phyloP scores from a whole-genome alignment of 305 asterid species.

The Caryopteris hybrid region DNA sequence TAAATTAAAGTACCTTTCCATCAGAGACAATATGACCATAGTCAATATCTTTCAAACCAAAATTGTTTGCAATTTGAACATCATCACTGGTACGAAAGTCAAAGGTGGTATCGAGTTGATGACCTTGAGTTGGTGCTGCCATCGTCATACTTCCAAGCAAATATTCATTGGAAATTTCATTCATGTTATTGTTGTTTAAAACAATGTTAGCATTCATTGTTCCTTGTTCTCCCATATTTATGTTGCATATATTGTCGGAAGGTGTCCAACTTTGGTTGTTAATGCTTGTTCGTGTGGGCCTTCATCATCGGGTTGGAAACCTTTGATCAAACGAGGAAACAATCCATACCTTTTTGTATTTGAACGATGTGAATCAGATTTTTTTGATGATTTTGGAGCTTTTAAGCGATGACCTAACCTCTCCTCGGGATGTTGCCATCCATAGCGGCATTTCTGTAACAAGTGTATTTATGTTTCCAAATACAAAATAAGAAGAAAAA shows the following conservation, averaged over 20 bases:
- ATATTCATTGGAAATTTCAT: background rate
- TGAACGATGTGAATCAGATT: background rate
- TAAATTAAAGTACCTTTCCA: conserved; percentile 2
- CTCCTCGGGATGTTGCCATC: conserved; percentile 17
- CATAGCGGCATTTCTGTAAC: conserved; percentile 26
- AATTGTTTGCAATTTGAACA: background rate
- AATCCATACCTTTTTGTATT: conserved; percentile 13
- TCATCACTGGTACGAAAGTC: background rate
- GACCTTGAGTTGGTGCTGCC: background rate
- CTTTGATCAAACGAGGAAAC: conserved; percentile 13
- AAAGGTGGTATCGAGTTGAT: too few relatives aligned
- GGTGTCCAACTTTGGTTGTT: background rate
- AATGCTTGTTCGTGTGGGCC: background rate
- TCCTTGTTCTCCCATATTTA: background rate
- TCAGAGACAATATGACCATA: background rate
- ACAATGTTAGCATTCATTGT: background rate
- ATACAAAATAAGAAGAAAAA: too few relatives aligned
- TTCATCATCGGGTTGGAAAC: background rate
- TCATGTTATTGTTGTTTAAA: background rate
- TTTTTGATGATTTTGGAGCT: background rate
- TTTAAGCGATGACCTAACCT: background rate
- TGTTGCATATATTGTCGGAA: too few relatives aligned
- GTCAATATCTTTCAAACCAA: background rate
- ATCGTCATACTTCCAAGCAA: too few relatives aligned
- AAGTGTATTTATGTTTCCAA: background rate